phyloP scores from a whole-genome alignment of 139 green algal species.

The Nannochloris sp. region DNA sequence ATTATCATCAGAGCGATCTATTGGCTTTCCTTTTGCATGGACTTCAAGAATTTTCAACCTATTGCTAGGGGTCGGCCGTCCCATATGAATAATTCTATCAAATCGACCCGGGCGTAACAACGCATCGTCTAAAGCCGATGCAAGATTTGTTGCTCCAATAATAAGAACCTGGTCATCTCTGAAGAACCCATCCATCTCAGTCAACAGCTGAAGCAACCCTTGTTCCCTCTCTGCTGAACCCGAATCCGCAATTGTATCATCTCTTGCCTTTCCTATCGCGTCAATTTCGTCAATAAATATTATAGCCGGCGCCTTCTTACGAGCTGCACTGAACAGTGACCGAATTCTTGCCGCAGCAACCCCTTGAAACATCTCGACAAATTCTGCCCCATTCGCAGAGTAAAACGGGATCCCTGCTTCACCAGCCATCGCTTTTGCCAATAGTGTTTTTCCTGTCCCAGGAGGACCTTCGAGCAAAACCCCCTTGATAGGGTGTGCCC shows the following conservation, averaged over 20 bases:
- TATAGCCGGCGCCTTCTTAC: slow-evolving; percentile 85
- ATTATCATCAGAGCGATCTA: slow-evolving; percentile 34
- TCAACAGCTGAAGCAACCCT: slow-evolving; percentile 64
- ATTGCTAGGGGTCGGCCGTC: slow-evolving; percentile 40
- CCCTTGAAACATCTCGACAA: slow-evolving; percentile 73
- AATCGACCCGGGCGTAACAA: slow-evolving; percentile 67
- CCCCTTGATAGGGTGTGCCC: slow-evolving; percentile 36
- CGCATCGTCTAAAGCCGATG: slow-evolving; percentile 53
- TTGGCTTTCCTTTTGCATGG: slow-evolving; percentile 50
- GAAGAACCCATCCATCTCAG: slow-evolving; percentile 19
- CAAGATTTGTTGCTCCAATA: slow-evolving; percentile 68
- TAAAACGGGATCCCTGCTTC: slow-evolving; percentile 61
- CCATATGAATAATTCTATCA: slow-evolving; percentile 64
- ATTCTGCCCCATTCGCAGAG: slow-evolving; percentile 62
- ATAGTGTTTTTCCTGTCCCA: slow-evolving; percentile 93
- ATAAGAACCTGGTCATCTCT: slow-evolving; percentile 44
- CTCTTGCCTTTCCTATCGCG: slow-evolving; percentile 78
- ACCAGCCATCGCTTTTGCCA: slow-evolving; percentile 86
- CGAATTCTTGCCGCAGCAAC: slow-evolving; percentile 67
- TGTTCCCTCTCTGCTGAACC: slow-evolving; percentile 59
- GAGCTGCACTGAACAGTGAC: slow-evolving; percentile 88
- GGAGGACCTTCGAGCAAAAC: slow-evolving; percentile 95
- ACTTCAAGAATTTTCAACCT: slow-evolving; percentile 55
- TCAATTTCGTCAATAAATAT: slow-evolving; percentile 99
- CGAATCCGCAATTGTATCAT: slow-evolving; percentile 26